Percentiles rank a stretch among this genome's conserved stretches.
Evolutionary conservation across 129 eudicot species (phyloP).

Genomic region (Cynara cardunculus): DNA sequence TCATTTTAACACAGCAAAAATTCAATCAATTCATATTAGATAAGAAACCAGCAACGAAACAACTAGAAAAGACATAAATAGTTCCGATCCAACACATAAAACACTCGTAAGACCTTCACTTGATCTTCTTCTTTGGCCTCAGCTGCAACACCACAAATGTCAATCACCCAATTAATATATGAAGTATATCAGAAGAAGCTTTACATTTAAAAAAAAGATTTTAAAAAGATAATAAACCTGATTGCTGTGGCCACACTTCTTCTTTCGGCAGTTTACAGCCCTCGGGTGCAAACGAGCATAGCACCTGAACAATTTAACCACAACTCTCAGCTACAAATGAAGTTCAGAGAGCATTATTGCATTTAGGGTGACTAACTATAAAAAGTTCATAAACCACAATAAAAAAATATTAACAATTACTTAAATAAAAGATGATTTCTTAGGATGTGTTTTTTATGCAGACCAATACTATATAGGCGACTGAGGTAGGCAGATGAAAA

Average conservation of each 20-base stretch:
- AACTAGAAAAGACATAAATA: background rate
- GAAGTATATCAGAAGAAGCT: background rate
- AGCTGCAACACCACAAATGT: background rate
- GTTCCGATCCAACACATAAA: background rate
- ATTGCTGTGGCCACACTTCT: conserved; percentile 24
- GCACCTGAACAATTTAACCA: background rate
- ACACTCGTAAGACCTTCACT: background rate
- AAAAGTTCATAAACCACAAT: no score
- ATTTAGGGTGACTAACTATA: background rate
- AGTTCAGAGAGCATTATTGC: background rate
- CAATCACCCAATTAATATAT: background rate
- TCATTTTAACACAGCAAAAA: background rate
- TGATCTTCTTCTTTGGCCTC: background rate
- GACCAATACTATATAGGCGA: no score
- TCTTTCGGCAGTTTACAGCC: conserved; percentile 24
- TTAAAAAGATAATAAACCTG: background rate
- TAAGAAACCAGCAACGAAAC: background rate
- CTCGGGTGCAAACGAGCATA: conserved; percentile 27
- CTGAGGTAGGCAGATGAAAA: no score
- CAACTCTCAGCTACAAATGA: background rate
- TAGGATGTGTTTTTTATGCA: no score
- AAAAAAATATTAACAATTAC: no score
- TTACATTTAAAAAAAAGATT: background rate
- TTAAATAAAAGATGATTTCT: no score
- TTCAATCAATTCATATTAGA: background rate